Evolutionary conservation across 1,284 basidiomycete species (phyloP), one percentile per base, ranked within the genome.

Genomic region (Sphagnurus paluster): DNA sequence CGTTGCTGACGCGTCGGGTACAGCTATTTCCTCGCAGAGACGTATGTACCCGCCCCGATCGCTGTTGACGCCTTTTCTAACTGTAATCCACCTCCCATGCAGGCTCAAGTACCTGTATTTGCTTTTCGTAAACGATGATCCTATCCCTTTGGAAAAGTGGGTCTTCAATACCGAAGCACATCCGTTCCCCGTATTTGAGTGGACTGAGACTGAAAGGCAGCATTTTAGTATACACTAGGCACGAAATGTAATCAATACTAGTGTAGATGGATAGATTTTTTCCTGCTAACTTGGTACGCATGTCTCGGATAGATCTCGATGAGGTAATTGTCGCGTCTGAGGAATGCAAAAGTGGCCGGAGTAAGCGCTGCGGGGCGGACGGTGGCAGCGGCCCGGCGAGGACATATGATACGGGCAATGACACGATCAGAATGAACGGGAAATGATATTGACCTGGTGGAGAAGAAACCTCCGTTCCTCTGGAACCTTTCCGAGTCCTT

Each of bases 131-230:
- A 75, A 86, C 43, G 71, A 76, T 2, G 77, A 84, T 39, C 62
- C 77, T 0, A 58, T 92, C 44, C 79, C 87, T 10, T 65, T 93
- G 30, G 79, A 88, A 42, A 67, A 78, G 52, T 92, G 86, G 80
- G 87, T 92, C 24, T 86, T 93, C 62, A 93, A 92, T 61, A 94
- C 91, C 3, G 92, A 92, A 64, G 88, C 87, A 4, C 89, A 92
- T 57, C 82, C 87, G 1, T 66, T 91, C 6, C 88, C 87, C 4
- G 70, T 87, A n/a, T 88, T 90, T 57, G 61, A 76, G 42, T 89
- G 83, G 86, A 76, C 73, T 11, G 57, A 63, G 35, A 61, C 67
- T 49, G 78, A 84, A 59, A 72, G 67, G 43, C 54, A 58, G 45
- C 59, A 56, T 42, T 76, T 75, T 56, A 61, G 61, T 26, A 63